Conservation (phyloP, 163 green algal genomes). For the Scenedesmus sp. region DNA sequence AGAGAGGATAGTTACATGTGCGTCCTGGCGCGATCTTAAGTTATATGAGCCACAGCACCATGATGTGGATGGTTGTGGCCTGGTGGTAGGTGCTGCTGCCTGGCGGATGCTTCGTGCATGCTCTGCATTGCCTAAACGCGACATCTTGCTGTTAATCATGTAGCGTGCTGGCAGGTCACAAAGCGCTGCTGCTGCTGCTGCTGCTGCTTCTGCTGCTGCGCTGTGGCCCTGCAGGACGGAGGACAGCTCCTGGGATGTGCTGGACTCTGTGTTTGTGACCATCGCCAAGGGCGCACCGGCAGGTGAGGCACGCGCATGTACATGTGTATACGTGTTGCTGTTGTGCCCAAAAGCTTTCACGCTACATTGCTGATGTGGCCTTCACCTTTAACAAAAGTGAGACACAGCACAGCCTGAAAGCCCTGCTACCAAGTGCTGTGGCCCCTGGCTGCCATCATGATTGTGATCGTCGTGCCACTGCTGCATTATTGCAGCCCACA, state of each 20-base stretch:
- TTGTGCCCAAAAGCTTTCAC: neutral
- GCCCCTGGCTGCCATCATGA: neutral
- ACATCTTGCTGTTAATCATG: too few relatives aligned
- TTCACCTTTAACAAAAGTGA: neutral
- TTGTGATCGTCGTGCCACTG: neutral
- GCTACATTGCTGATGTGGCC: neutral
- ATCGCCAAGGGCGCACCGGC: slow-evolving; percentile 18
- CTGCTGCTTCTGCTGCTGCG: neutral
- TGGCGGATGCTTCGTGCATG: neutral
- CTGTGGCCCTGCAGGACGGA: slow-evolving; percentile 6
- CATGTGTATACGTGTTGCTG: neutral
- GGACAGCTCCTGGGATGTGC: slow-evolving; percentile 39
- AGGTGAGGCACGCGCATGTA: neutral
- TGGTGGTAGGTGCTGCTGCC: neutral
- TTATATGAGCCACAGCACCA: too few relatives aligned
- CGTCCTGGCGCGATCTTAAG: too few relatives aligned
- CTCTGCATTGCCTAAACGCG: neutral
- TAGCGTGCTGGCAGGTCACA: neutral
- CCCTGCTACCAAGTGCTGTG: neutral
- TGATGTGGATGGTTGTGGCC: too few relatives aligned
- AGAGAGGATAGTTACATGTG: too few relatives aligned
- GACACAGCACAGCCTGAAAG: neutral
- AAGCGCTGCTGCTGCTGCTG: neutral
- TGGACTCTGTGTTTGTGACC: slow-evolving; percentile 45
- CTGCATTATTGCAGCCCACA: neutral